These are phyloP conservation scores for Lavandula angustifolia DNA, from an alignment of 257 asterid genomes.

Conservation along the genomic window DNA sequence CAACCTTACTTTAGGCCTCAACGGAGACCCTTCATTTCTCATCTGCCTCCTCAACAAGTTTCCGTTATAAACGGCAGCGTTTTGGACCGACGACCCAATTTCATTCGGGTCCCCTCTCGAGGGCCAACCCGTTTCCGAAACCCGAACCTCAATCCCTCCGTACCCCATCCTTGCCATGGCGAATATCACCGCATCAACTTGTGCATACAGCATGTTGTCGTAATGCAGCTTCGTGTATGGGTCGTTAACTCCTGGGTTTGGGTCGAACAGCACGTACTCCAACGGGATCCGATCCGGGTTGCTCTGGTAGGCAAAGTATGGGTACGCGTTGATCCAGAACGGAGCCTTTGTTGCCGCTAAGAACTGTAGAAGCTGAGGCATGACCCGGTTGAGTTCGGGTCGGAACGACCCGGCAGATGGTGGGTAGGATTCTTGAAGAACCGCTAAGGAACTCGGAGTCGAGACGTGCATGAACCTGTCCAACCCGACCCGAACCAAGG, in stretches of 20 bases:
- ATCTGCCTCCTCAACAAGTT: constrained; percentile 58
- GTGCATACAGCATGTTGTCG: constrained; percentile 82
- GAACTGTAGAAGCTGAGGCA: constrained; percentile 61
- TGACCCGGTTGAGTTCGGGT: constrained; percentile 44
- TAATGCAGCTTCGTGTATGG: constrained; percentile 58
- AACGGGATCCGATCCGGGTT: constrained; percentile 55
- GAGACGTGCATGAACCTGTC: constrained; percentile 65
- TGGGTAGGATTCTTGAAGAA: constrained; percentile 74
- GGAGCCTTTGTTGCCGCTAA: constrained; percentile 65
- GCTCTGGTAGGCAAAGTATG: constrained; percentile 72
- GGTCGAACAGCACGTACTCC: constrained; percentile 64
- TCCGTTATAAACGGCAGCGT: constrained; percentile 71
- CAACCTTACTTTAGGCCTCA: constrained; percentile 65
- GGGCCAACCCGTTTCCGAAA: constrained; percentile 98
- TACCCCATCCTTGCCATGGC: constrained; percentile 72
- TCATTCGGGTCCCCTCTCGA: constrained; percentile 88
- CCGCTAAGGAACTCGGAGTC: constrained; percentile 73
- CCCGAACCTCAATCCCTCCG: constrained; percentile 60
- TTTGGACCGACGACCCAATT: constrained; percentile 74
- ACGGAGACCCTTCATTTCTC: constrained; percentile 75
- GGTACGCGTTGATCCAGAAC: constrained; percentile 74
- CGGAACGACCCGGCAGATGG: constrained; percentile 82
- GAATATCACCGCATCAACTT: constrained; percentile 74
- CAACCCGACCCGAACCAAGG: constrained; percentile 54
- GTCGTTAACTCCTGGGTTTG: constrained; percentile 56